Evolutionary conservation across 2,329 filamentous ascomycete genomes (phyloP).

Genomic region (Lasiodiplodia sp.): DNA sequence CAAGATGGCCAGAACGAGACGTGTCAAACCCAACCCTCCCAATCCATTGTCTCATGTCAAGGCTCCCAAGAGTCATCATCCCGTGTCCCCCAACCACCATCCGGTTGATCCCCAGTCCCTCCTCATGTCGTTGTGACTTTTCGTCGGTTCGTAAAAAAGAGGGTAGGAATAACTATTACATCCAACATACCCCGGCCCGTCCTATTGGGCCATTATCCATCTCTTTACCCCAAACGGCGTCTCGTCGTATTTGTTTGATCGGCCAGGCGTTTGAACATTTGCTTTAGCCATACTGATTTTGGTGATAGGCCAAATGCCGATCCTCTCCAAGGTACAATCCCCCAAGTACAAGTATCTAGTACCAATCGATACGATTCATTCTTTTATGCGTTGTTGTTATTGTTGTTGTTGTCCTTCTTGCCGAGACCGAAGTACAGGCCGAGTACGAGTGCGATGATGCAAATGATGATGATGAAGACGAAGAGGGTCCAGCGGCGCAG

Average conservation of each 20-base stretch:
- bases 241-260: constrained; percentile 7
- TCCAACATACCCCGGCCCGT: background rate
- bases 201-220: background rate
- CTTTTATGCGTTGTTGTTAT: background rate
- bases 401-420: constrained; percentile 31
- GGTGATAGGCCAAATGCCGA: background rate
- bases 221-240: background rate
- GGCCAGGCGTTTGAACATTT: background rate
- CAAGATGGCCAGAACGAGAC: constrained; percentile 1
- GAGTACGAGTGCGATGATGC: constrained; percentile 58
- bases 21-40: background rate
- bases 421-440: constrained; percentile 57
- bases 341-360: background rate
- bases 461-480: constrained; percentile 58
- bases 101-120: background rate
- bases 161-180: constrained; percentile 10
- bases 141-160: constrained; percentile 15
- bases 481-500: constrained; percentile 83
- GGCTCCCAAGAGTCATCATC: background rate
- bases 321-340: background rate
- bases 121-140: constrained; percentile 6
- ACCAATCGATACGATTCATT: background rate
- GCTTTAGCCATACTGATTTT: background rate
- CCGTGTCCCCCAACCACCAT: background rate
- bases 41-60: background rate